Evolutionary conservation across 257 asterid genomes (phyloP), one percentile per base, ranked within the genome.

Genomic region (Ballota nigra): DNA sequence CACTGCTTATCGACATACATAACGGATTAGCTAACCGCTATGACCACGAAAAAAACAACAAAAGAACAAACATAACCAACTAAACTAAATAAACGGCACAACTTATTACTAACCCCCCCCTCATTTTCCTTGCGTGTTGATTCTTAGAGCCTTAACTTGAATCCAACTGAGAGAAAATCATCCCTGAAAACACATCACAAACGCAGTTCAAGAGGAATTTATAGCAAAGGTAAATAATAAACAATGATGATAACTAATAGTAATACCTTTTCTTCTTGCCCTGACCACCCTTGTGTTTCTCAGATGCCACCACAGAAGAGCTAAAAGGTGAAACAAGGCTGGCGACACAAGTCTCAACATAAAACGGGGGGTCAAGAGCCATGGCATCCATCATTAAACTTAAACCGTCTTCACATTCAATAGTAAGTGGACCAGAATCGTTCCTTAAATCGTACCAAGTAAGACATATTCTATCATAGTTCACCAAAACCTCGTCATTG

Each of bases 401-500:
- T 4, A 76, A 31, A 13, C 85, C 77, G 4, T 8, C 38, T 3
- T 74, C 72, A 12, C 49, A 10, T 15, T 77, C 71, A 8, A 78
- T 63, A 7, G 66, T 69, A 24, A 66, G 63, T 57, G 63, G 19
- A 4, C 1, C 52, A 0, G 45, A 53, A 45, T 66, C 72, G 61
- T 34, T 76, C 73, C 28, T 77, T 53, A 82, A 43, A 69, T 79
- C 68, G 63, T 75, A 86, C 86, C 85, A 82, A 41, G 72, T 64
- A 10, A 84, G 79, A 71, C 63, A 72, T 24, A 31, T 73, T 5
- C 75, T 77, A 56, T 82, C 79, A 28, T 58, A 65, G 49, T 71
- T 81, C 80, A 83, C 23, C 38, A 83, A 80, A 60, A 86, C 78
- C 43, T 82, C 81, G 23, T 74, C 75, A 12, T 84, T 80, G 9